Evolutionary conservation across 2,329 filamentous ascomycete genomes (phyloP).

Genomic region (Penicillium sp.): DNA sequence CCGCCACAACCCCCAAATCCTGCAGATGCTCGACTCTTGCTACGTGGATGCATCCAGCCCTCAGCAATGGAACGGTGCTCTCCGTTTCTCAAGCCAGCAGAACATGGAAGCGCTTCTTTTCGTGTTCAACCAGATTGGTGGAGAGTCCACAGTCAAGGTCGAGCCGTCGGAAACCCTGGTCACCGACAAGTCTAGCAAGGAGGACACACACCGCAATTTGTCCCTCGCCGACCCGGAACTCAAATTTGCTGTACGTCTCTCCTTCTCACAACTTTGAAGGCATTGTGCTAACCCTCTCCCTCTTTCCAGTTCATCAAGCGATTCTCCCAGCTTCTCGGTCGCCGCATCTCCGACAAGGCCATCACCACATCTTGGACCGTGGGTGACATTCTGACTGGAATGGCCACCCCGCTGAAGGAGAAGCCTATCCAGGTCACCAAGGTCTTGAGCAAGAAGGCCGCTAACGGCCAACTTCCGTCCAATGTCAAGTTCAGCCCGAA

Average conservation of each 20-base stretch:
- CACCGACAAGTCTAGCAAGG: conserved; percentile 36
- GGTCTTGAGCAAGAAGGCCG: conserved; percentile 53
- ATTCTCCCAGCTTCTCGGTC: conserved; percentile 79
- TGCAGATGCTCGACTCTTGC: conserved; percentile 41
- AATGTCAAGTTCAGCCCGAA: conserved; percentile 74
- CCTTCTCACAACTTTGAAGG: background rate
- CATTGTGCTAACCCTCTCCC: background rate
- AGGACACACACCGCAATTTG: conserved; percentile 40
- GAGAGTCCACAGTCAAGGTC: conserved; percentile 28
- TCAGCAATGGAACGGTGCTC: conserved; percentile 32
- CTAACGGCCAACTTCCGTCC: conserved; percentile 58
- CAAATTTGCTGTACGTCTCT: conserved; percentile 73
- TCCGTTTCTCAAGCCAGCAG: conserved; percentile 42
- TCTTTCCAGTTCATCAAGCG: conserved; percentile 74
- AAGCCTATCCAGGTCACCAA: conserved; percentile 58
- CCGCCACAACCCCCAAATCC: conserved; percentile 39
- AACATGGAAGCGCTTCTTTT: conserved; percentile 41
- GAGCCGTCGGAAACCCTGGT: conserved; percentile 26
- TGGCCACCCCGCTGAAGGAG: conserved; percentile 34
- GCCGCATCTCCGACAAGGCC: conserved; percentile 72
- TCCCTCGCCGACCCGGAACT: conserved; percentile 63
- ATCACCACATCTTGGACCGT: conserved; percentile 64
- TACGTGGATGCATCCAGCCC: conserved; percentile 37
- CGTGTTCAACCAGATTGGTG: conserved; percentile 45
- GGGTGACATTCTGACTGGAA: conserved; percentile 55